Base-by-base conservation (phyloP, 371 early-diverging fungal species). In the Syncephalastrum sp. region DNA sequence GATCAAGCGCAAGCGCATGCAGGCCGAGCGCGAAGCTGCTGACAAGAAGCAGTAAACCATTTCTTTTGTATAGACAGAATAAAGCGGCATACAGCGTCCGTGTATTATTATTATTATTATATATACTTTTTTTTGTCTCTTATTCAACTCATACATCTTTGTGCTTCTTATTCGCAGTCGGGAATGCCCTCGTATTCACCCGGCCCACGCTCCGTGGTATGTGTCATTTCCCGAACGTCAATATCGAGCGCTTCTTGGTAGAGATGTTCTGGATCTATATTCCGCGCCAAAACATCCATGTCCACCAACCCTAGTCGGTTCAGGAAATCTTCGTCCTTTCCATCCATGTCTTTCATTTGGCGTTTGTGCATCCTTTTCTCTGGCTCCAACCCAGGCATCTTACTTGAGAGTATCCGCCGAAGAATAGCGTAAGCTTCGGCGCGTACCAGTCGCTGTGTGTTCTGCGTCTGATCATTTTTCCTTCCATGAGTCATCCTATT, bases 1-100 rank as follows among this genome's bases (percentile, higher is more conserved):
- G 71, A 81, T 88, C 64, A 93, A 92, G 82, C 79, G 72, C 57
- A 73, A 65, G 54, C 80, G 79, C 57, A 66, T 82, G 41, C 70
- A 75, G 23, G 74, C 75, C 54, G 63, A 73, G 48, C 67, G 75
- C 59, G 60, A 63, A 52, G 61, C 58, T 29, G 71, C 61, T 16
- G 60, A 58, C 54, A 68, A 79, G 71, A 61, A 67, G 59, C 53
- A 74, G 53, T 74, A 70, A 62, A 7, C 24, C 3, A 24, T 12
- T 33, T 33, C 8, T 33, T 33, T 33, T 33, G 38, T 33, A 33
- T 33, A 33, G 38, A 33, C 38, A 33, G 38, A 33, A 33, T 33
- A 33, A 33, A 33, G 38, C 38, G 38, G 38, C 38, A 12, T 12
- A 33, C 10, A 33, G 38, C 38, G 8, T 33, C 38, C 2, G 2